Evolutionary conservation across 306 rosid genomes (phyloP).

Genomic region (Trifolium pratense): DNA sequence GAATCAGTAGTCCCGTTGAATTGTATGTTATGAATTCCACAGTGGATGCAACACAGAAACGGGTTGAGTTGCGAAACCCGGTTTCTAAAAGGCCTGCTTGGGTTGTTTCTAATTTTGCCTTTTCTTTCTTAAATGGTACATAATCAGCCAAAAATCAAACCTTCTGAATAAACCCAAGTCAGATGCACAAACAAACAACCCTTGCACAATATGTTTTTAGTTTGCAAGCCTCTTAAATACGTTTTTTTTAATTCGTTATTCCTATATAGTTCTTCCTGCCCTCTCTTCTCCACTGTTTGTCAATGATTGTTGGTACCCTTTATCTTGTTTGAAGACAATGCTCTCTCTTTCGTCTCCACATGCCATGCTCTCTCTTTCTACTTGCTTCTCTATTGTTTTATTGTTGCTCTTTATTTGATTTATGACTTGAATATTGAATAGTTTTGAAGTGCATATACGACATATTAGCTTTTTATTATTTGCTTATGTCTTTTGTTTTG

Average conservation of each 20-base stretch:
- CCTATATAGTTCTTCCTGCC: background rate
- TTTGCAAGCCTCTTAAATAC: background rate
- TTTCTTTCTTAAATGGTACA: background rate
- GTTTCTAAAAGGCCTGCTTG: background rate
- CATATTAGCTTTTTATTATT: background rate
- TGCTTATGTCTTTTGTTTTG: background rate
- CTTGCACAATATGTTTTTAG: background rate
- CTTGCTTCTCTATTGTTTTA: background rate
- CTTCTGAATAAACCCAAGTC: slow-evolving; percentile 6
- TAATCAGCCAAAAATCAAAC: background rate
- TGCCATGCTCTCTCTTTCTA: background rate
- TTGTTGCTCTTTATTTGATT: background rate
- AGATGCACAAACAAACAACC: background rate
- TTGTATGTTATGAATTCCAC: background rate
- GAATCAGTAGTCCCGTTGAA: background rate
- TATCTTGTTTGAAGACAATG: background rate
- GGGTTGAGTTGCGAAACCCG: background rate
- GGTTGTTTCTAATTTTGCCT: background rate
- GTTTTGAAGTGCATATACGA: background rate
- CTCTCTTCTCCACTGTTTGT: background rate
- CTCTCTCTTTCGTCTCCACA: background rate
- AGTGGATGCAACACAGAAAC: background rate
- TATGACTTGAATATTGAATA: background rate
- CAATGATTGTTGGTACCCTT: background rate
- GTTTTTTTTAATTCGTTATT: background rate